phyloP scores from a whole-genome alignment of 2,329 filamentous ascomycete genomes.

The Colletotrichum sp. region DNA sequence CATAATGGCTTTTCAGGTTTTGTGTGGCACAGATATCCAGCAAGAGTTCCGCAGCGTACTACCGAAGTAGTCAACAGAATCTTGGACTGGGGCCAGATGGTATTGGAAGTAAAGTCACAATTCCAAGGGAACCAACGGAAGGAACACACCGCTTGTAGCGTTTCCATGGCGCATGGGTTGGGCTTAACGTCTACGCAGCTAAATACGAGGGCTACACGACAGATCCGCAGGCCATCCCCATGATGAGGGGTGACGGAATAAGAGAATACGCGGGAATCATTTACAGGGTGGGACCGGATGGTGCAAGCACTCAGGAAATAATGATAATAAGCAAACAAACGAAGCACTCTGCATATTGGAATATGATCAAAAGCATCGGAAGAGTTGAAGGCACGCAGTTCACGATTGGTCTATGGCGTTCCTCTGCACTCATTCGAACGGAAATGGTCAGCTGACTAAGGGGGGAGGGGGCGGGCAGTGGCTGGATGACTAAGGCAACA shows the following conservation, averaged over 20 bases:
- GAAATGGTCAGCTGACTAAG: background rate
- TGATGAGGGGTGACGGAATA: background rate
- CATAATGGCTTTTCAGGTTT: background rate
- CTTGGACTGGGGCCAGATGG: background rate
- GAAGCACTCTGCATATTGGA: background rate
- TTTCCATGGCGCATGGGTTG: background rate
- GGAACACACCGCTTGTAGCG: background rate
- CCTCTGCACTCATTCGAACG: background rate
- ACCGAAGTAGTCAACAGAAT: background rate
- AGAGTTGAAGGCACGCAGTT: background rate
- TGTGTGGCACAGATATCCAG: background rate
- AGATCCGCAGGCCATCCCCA: background rate
- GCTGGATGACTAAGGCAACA: background rate
- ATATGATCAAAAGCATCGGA: background rate
- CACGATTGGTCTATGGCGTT: background rate
- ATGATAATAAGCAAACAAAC: constrained; percentile 1
- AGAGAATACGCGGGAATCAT: background rate
- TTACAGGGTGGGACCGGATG: constrained; percentile 4
- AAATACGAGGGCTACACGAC: background rate
- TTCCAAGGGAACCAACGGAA: background rate
- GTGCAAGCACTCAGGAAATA: background rate
- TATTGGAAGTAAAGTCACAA: background rate
- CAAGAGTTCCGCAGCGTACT: background rate
- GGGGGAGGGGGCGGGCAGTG: background rate
- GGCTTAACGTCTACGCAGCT: background rate